A percentile compares a stretch with the other conserved stretches of the same genome.
phyloP scores from a whole-genome alignment of 306 rosid genomes.

The Senna siamea region DNA sequence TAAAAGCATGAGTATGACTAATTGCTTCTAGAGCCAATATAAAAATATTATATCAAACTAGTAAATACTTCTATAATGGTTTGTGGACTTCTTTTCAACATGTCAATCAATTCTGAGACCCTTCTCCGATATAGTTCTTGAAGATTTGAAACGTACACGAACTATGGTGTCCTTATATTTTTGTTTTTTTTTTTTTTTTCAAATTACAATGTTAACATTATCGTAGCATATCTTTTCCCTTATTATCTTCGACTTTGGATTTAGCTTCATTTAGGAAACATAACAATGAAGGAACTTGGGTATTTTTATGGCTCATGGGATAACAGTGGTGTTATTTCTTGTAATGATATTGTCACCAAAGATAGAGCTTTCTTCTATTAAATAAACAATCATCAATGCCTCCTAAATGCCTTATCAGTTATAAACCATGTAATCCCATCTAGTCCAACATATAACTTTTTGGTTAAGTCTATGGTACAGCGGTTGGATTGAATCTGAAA shows the following conservation, averaged over 20 bases:
- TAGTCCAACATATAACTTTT: too few species aligned
- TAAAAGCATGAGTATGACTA: background rate
- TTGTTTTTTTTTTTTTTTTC: too few species aligned
- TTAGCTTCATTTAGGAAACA: background rate
- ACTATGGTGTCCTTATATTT: background rate
- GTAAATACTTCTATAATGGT: background rate
- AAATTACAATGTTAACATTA: background rate
- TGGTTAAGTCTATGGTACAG: too few species aligned
- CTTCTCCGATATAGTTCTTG: background rate
- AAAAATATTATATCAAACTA: background rate
- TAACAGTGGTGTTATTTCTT: background rate
- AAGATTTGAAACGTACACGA: background rate
- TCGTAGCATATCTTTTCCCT: background rate
- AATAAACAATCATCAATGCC: background rate
- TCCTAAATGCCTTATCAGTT: background rate
- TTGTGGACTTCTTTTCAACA: background rate
- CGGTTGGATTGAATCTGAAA: too few species aligned
- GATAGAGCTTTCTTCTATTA: background rate
- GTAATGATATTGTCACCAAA: background rate
- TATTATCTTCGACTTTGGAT: background rate
- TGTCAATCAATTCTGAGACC: background rate
- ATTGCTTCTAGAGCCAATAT: background rate
- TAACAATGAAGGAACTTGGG: too few species aligned
- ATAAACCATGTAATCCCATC: background rate
- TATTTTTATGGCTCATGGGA: background rate